A percentile compares a stretch with the other conserved stretches of the same genome.
phyloP scores from a whole-genome alignment of 306 rosid genomes.

The Citrullus amarus region DNA sequence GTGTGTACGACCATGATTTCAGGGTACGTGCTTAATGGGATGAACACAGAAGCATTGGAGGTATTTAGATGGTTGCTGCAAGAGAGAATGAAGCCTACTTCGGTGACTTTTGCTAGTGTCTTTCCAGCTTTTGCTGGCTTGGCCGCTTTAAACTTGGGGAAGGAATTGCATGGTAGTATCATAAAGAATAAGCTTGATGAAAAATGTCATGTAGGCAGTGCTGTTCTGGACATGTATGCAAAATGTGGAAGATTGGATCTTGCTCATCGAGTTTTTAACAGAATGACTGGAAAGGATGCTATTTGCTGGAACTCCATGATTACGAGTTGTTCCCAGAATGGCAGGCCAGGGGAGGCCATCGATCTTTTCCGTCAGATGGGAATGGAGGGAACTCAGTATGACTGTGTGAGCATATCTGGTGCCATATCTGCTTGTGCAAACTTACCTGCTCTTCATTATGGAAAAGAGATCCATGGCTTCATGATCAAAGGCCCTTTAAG shows the following conservation, averaged over 20 bases:
- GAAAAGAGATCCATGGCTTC: conserved; percentile 60
- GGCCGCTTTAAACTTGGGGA: conserved; percentile 51
- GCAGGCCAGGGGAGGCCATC: conserved; percentile 56
- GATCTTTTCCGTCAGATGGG: conserved; percentile 63
- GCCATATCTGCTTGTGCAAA: conserved; percentile 59
- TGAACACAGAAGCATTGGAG: conserved; percentile 43
- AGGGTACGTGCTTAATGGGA: conserved; percentile 50
- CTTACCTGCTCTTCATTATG: conserved; percentile 50
- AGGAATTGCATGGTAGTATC: conserved; percentile 59
- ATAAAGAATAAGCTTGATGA: conserved; percentile 33
- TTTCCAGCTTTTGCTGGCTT: conserved; percentile 65
- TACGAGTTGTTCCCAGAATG: conserved; percentile 54
- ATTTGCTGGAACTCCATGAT: conserved; percentile 84
- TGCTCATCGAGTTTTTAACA: conserved; percentile 33
- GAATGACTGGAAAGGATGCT: conserved; percentile 48
- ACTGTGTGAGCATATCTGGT: conserved; percentile 53
- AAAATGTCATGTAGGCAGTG: conserved; percentile 46
- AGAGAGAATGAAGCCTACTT: conserved; percentile 49
- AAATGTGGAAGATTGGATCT: conserved; percentile 75
- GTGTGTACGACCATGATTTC: conserved; percentile 69
- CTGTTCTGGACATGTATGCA: conserved; percentile 67
- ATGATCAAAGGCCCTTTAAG: conserved; percentile 33
- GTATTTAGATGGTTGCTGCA: conserved; percentile 47
- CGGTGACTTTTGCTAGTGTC: conserved; percentile 52
- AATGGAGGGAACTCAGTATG: conserved; percentile 35